Base-by-base conservation (phyloP, 106 monocot species). In the Dioscorea dumetorum region DNA sequence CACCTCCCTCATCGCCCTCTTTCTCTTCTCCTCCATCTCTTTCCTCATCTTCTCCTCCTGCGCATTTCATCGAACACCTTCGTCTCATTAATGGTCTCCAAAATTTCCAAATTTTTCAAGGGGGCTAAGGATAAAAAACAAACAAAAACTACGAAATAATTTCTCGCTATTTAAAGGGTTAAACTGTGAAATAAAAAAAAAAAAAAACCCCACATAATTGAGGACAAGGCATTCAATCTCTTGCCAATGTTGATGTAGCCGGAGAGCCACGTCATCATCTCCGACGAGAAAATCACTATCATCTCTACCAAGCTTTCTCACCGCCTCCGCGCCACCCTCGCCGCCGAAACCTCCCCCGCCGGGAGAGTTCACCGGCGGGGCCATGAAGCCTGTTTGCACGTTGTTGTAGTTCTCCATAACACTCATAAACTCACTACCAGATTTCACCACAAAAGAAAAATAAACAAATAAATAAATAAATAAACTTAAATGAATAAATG, bases 1-100 rank as follows among this genome's bases (percentile, higher is more conserved):
- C 9, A 84, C 21, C 21, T 73, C 82, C 51, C 57, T 58, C 49
- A 72, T 23, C 62, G 72, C 48, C 50, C 53, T 20, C 61, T 50
- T 13, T 31, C 74, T 54, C 72, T 68, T 20, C 79, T 78, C 79
- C 33, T 21, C 21, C 49, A 90, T 16, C 75, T 86, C 93, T 50
- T 49, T 57, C 64, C 75, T 72, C 69, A 75, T 8, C 58, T 60
- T 74, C 19, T 71, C 72, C 53, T 23, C 31, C 69, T 79, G 71
- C 13, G 32, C 23, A 28, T 31, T 50, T 49, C 12, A 16, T 12
- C 48, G 50, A 50, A 24, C 14, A 48, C 15, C 41, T 41, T 41
- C 10, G 6, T 1, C 41, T 41, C 41, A 41, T 0, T 0, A 41
- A 10, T 0, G 1, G 41, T 41, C 6, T 41, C 6, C 14, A 51